Conservation (phyloP, 768 basidiomycete genomes). For the Glaciozyma martinii region DNA sequence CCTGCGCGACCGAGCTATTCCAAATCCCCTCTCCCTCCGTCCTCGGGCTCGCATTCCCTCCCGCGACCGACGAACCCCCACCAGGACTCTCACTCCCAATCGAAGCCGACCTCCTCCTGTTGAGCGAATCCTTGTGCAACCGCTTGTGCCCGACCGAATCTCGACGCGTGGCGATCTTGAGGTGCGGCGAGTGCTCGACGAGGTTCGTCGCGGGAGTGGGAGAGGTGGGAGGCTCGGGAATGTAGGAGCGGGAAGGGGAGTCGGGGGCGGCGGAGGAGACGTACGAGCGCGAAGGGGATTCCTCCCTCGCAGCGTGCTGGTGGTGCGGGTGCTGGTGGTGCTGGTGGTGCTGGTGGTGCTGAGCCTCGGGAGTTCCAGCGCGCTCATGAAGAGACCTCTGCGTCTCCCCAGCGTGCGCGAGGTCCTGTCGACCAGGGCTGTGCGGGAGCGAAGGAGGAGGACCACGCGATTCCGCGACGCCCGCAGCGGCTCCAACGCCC, state of each 20-base stretch:
- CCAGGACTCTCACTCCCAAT: neutral
- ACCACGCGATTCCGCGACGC: neutral
- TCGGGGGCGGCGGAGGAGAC: neutral
- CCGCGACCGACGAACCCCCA: neutral
- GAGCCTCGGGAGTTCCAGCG: no score
- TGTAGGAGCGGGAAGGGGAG: neutral
- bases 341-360: neutral
- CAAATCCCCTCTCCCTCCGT: neutral
- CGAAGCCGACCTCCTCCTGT: neutral
- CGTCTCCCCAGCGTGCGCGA: neutral
- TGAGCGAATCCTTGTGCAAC: constrained; percentile 2
- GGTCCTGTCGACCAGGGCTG: neutral
- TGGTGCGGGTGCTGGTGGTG: neutral
- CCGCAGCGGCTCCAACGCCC: neutral
- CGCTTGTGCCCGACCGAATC: constrained; percentile 3
- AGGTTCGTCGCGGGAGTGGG: neutral
- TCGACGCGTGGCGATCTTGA: constrained; percentile 1
- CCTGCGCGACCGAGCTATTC: neutral
- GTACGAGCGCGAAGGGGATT: no score
- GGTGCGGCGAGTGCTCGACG: constrained; percentile 1
- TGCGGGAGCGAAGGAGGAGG: neutral
- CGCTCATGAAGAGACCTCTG: no score
- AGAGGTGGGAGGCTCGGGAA: no score
- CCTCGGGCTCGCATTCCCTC: neutral
- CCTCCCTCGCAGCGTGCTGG: neutral